Evolutionary conservation across 2,329 filamentous ascomycete species (phyloP), one percentile per base, ranked within the genome.

Genomic region (Talaromyces sp.): DNA sequence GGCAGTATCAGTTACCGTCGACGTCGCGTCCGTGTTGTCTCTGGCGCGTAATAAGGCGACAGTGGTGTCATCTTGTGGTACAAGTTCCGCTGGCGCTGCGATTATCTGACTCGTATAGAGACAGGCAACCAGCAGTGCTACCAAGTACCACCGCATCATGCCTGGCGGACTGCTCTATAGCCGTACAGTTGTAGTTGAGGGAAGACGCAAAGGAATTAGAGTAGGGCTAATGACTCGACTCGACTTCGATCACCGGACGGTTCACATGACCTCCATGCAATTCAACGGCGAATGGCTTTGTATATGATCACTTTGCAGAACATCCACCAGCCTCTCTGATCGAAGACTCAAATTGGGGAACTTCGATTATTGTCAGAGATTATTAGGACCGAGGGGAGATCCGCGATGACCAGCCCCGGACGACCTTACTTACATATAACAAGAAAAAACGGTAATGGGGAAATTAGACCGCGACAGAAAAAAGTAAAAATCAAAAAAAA

Each of bases 71-170:
- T 55, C 52, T 16, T 46, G 44, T 36, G 42, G 47, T 19, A 22
- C 51, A 3, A 30, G 37, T 17, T 41, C 49, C 3, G 42, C 44
- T 22, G 62, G 62, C 2, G 62, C 62, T 24, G 61, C 59, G 19
- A 62, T 33, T 47, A 51, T 27, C 50, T 53, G 50, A 24, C 52
- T 47, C 13, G 53, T 48, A 14, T 50, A 37, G 2, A 62, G 43
- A 9, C 58, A 56, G 9, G 60, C 9, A 19, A 59, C 5, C 7
- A 59, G 40, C 3, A 47, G 22, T 16, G 56, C 16, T 9, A 58
- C 22, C 19, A 49, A 44, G 39, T 35, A 45, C 54, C 61, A 63
- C 46, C 59, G 57, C 62, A 64, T 64, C 14, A 45, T 59, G 49
- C 10, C 17, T 33, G 17, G 30, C 35, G 4, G 5, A 16, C 1